These are phyloP conservation scores for Rhodotorula graminis DNA, from an alignment of 768 basidiomycete genomes.

Conservation along the genomic window DNA sequence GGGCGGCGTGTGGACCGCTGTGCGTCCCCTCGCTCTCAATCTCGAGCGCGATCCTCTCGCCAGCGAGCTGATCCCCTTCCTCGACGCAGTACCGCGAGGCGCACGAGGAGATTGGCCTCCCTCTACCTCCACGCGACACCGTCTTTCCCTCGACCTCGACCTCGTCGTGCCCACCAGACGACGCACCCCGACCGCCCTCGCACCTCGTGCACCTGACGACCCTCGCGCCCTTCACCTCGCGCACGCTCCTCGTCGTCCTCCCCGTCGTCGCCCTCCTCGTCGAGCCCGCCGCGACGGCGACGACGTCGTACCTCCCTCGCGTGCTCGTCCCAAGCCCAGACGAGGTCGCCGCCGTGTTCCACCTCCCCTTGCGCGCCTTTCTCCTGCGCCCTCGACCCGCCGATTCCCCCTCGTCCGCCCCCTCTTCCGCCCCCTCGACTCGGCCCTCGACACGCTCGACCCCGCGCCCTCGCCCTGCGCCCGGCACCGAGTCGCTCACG, in stretches of 20 bases:
- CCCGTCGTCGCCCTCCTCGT: slow-evolving; percentile 38
- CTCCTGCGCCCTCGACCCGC: slow-evolving; percentile 4
- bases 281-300: not conserved
- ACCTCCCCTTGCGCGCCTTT: slow-evolving; percentile 16
- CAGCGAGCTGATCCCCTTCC: not conserved
- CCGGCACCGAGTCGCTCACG: not conserved
- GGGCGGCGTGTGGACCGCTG: slow-evolving; percentile 31
- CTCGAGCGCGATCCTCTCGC: not conserved
- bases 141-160: not conserved
- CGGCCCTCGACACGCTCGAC: not conserved
- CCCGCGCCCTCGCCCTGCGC: not conserved
- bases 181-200: not conserved
- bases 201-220: slow-evolving; percentile 34
- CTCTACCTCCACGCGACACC: not conserved
- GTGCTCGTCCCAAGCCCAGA: slow-evolving; percentile 21
- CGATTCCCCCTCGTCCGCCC: not conserved
- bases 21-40: not conserved
- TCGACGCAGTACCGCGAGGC: slow-evolving; percentile 38
- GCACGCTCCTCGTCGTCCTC: slow-evolving; percentile 40
- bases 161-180: too few species aligned
- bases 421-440: not conserved
- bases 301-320: not conserved
- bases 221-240: slow-evolving; percentile 39
- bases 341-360: slow-evolving; percentile 40
- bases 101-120: slow-evolving; percentile 37